These are phyloP conservation scores for Teratosphaeria pseudoeucalypti DNA, from an alignment of 2,329 filamentous ascomycete species.

Conservation along the genomic window DNA sequence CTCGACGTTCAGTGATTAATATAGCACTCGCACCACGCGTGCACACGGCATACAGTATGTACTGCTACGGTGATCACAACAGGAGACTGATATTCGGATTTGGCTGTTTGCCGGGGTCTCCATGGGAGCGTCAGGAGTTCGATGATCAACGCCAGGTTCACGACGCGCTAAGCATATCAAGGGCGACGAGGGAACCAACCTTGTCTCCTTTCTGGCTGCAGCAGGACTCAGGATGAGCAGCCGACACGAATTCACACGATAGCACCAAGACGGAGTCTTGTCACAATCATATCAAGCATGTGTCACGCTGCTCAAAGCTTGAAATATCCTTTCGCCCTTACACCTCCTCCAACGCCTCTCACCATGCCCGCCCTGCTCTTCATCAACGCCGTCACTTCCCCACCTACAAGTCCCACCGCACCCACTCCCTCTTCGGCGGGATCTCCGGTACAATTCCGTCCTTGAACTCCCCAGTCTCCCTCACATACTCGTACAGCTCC, in stretches of 20 bases:
- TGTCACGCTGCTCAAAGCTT: too few relatives aligned
- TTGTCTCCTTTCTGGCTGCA: background rate
- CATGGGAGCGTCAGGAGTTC: background rate
- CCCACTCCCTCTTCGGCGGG: conserved; percentile 66
- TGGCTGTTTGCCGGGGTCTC: background rate
- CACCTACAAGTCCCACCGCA: conserved; percentile 30
- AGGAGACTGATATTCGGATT: background rate
- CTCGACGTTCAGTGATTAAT: background rate
- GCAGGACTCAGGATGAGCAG: too few relatives aligned
- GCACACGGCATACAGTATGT: background rate
- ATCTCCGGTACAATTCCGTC: conserved; percentile 63
- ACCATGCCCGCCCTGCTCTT: background rate
- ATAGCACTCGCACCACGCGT: background rate
- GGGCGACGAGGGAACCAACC: background rate
- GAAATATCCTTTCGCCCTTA: too few relatives aligned
- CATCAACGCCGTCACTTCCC: background rate
- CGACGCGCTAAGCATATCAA: background rate
- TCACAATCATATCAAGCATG: too few relatives aligned
- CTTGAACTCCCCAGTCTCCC: conserved; percentile 56
- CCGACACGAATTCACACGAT: too few relatives aligned
- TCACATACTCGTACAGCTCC: conserved; percentile 54
- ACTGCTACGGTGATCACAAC: too few relatives aligned
- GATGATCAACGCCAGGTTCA: background rate
- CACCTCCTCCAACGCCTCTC: background rate
- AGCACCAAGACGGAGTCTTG: too few relatives aligned